phyloP scores from a whole-genome alignment of 2,329 filamentous ascomycete species.

The Pestalotiopsis sp. region DNA sequence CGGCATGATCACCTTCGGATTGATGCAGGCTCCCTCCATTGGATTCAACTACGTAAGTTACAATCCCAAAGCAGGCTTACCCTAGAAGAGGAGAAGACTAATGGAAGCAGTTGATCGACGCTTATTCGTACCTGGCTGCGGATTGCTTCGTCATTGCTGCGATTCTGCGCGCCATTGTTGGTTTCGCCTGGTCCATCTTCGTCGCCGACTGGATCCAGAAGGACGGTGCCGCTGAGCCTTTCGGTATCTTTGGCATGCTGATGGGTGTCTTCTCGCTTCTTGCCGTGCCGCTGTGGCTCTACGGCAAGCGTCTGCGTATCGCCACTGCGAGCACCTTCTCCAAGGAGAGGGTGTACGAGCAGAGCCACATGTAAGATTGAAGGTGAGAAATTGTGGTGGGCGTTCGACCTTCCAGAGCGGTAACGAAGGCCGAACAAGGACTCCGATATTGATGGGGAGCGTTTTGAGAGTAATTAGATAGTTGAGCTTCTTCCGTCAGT shows the following conservation, averaged over 20 bases:
- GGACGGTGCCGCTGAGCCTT: slow-evolving; percentile 47
- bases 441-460: not conserved
- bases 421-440: not conserved
- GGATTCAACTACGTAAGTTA: slow-evolving; percentile 43
- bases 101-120: slow-evolving; percentile 47
- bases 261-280: slow-evolving; percentile 50
- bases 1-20: slow-evolving; percentile 39
- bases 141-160: slow-evolving; percentile 59
- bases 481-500: not conserved
- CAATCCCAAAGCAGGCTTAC: not conserved
- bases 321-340: slow-evolving; percentile 27
- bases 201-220: slow-evolving; percentile 48
- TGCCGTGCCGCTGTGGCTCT: slow-evolving; percentile 36
- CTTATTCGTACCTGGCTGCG: slow-evolving; percentile 46
- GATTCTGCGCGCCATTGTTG: slow-evolving; percentile 49
- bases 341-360: not conserved
- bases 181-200: slow-evolving; percentile 59
- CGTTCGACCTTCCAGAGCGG: not conserved
- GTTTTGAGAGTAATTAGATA: not conserved
- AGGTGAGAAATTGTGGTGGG: not conserved
- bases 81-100: not conserved
- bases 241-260: slow-evolving; percentile 55
- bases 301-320: slow-evolving; percentile 40
- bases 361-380: not conserved
- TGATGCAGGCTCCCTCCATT: slow-evolving; percentile 40